A percentile compares a stretch with the other conserved stretches of the same genome.
These are phyloP conservation scores for Naganishia liquefaciens DNA, from an alignment of 1,284 basidiomycete genomes.

Conservation along the genomic window DNA sequence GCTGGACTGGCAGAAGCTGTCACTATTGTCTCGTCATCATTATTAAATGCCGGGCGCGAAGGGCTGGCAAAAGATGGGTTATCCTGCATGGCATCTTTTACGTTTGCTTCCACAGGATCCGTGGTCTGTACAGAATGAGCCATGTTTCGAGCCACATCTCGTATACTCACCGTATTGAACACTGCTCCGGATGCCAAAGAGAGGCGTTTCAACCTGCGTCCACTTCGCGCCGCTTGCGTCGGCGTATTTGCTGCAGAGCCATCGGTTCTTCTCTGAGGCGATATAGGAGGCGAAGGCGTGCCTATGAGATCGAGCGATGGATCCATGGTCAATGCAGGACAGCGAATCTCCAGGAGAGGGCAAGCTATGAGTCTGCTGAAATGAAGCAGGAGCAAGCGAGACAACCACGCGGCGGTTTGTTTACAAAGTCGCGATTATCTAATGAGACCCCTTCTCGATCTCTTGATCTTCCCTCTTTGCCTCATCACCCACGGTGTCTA, in stretches of 20 bases:
- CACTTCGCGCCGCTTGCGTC: background rate
- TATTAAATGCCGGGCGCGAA: background rate
- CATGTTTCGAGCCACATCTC: background rate
- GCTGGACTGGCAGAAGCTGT: background rate
- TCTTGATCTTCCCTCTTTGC: background rate
- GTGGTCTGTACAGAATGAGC: background rate
- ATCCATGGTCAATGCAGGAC: slow-evolving; percentile 5
- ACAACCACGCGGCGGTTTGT: background rate
- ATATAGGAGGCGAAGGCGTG: background rate
- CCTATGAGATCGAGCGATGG: slow-evolving; percentile 6
- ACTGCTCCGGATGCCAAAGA: slow-evolving; percentile 20
- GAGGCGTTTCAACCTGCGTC: slow-evolving; percentile 9
- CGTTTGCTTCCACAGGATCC: background rate
- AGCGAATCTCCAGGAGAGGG: background rate
- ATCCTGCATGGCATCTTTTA: slow-evolving; percentile 20
- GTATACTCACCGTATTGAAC: slow-evolving; percentile 13
- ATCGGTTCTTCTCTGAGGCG: background rate
- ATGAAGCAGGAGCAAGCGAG: background rate
- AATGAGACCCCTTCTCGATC: slow-evolving; percentile 10
- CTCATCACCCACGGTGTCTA: background rate
- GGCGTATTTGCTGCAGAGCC: background rate
- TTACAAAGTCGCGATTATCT: slow-evolving; percentile 15
- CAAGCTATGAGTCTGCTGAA: background rate
- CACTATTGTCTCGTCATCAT: background rate
- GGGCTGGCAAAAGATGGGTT: slow-evolving; percentile 20